Evolutionary conservation across 257 asterid genomes (phyloP), one percentile per base, ranked within the genome.

Genomic region (Solanum bukasovii): DNA sequence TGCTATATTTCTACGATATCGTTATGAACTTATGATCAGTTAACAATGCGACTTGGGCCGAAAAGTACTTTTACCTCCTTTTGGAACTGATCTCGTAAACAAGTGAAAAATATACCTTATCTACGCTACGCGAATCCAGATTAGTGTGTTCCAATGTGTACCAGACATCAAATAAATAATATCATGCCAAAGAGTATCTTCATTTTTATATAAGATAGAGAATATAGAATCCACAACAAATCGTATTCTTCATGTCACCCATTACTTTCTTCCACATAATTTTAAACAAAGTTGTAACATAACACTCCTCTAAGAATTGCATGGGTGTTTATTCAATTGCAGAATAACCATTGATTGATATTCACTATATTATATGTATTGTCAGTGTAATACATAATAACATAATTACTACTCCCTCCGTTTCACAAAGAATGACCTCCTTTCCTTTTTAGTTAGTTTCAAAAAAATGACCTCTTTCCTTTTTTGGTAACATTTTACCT

Each of bases 91-190:
- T 21, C 27, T 20, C 8, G 5, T 18, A 20, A 20, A 59, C 12
- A 7, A 52, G 0, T 14, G 61, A 49, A 49, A 12, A 49, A 49
- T 49, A 49, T 49, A 0, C 59, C 7, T 46, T 46, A 46, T 4
- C 0, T 49, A 49, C 0, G 21, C 61, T 49, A 0, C 0, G 8
- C 3, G 3, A 2, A 14, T 49, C 8, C 8, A 49, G 0, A 49
- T 49, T 49, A 49, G 21, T 49, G 3, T 2, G 0, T 49, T 13
- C 2, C 59, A 49, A 0, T 49, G 0, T 4, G 59, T 14, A 49
- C 0, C 3, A 49, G 0, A 49, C 21, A 49, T 14, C 21, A 49
- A 49, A 49, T 49, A 46, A 46, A 49, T 49, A 52, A 52, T 31
- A 4, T 3, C 13, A 71, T 3, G 42, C 3, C 13, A 71, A 29